phyloP scores from a whole-genome alignment of 495 filamentous ascomycete species.

The Thozetella sp. region DNA sequence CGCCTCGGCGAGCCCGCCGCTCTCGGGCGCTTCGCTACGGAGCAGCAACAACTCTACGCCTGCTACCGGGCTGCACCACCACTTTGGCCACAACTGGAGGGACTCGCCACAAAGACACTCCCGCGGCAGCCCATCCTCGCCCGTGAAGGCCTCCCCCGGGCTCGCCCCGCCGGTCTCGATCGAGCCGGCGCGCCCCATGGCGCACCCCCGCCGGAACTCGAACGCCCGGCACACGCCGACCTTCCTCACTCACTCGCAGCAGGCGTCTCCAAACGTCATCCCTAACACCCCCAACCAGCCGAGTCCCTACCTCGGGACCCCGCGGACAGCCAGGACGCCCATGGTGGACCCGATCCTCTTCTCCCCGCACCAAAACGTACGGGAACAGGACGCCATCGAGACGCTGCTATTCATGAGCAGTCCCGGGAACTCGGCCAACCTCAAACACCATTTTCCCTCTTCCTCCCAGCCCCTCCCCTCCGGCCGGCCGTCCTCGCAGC shows the following conservation, averaged over 20 bases:
- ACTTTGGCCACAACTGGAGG: conserved; percentile 16
- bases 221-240: conserved; percentile 34
- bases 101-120: conserved; percentile 13
- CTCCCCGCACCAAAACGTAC: conserved; percentile 50
- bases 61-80: conserved; percentile 23
- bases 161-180: conserved; percentile 37
- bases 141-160: conserved; percentile 21
- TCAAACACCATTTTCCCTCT: conserved; percentile 50
- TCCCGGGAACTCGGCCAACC: conserved; percentile 70
- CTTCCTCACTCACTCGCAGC: conserved; percentile 36
- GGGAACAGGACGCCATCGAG: conserved; percentile 88
- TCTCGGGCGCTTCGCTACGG: conserved; percentile 27
- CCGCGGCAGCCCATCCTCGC: conserved; percentile 21
- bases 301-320: conserved; percentile 29
- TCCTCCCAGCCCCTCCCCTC: conserved; percentile 30
- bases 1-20: conserved; percentile 45
- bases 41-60: conserved; percentile 26
- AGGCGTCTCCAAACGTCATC: conserved; percentile 28
- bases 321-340: conserved; percentile 46
- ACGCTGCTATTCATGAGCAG: conserved; percentile 87
- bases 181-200: conserved; percentile 26
- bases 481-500: conserved; percentile 12
- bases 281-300: conserved; percentile 39
- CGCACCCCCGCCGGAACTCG: conserved; percentile 35
- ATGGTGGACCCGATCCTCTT: conserved; percentile 63